Conservation (phyloP, 2,329 filamentous ascomycete genomes). For the Claviceps paspali region DNA sequence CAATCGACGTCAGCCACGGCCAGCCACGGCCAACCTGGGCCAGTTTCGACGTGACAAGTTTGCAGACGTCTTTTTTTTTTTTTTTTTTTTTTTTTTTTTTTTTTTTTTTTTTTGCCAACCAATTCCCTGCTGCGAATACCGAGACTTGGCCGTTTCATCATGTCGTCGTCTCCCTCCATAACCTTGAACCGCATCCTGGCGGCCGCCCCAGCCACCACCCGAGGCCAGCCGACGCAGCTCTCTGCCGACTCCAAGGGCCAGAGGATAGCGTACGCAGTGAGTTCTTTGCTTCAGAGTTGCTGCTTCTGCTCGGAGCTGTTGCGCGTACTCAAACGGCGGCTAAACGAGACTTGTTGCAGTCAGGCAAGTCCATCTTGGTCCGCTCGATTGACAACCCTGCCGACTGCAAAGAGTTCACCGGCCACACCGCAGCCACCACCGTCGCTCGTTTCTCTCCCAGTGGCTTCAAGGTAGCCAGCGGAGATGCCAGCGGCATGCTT, state of each 20-base stretch:
- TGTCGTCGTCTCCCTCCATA: conserved; percentile 32
- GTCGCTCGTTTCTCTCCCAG: conserved; percentile 89
- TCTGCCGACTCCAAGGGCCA: conserved; percentile 81
- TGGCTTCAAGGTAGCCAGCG: conserved; percentile 87
- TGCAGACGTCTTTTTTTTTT: no score
- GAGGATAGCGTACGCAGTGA: conserved; percentile 80
- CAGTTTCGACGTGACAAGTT: no score
- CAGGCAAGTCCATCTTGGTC: conserved; percentile 91
- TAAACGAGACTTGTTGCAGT: conserved; percentile 44
- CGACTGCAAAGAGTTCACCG: conserved; percentile 75
- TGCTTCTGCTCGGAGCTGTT: no score
- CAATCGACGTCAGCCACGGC: no score
- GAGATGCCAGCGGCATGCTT: conserved; percentile 71
- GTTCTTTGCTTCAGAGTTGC: no score
- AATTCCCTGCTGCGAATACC: no score
- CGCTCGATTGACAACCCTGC: conserved; percentile 85
- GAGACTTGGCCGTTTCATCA: no score
- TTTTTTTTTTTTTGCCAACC: no score
- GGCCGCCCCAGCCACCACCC: conserved; percentile 65
- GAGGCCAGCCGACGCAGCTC: conserved; percentile 79
- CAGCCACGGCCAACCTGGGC: no score
- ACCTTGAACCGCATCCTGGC: conserved; percentile 60
- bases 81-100: no score
- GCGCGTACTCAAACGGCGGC: not conserved
- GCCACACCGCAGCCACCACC: conserved; percentile 76